phyloP scores from a whole-genome alignment of 768 basidiomycete genomes.

The Fistulinella prunicolor region DNA sequence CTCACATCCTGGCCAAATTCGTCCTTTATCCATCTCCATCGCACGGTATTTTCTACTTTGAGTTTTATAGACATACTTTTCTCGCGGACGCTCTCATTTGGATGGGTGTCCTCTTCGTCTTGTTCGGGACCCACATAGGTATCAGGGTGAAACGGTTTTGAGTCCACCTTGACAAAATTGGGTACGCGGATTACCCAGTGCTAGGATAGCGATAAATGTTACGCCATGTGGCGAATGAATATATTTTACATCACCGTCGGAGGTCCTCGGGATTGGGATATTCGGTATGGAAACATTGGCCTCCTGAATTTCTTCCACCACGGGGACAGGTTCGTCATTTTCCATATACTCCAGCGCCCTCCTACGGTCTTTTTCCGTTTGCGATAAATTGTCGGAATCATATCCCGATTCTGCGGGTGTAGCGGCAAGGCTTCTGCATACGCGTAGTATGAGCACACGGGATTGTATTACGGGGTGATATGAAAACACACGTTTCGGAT shows the following conservation, averaged over 20 bases:
- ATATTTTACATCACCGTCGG: conserved; percentile 72
- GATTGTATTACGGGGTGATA: conserved; percentile 4
- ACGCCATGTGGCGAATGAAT: background rate
- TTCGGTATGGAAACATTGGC: conserved; percentile 84
- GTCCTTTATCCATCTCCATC: conserved; percentile 93
- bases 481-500: conserved; percentile 43
- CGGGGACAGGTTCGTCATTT: conserved; percentile 61
- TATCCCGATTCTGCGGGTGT: conserved; percentile 43
- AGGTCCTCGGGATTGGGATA: conserved; percentile 73
- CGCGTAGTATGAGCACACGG: conserved; percentile 16
- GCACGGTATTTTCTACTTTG: conserved; percentile 89
- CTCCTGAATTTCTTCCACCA: conserved; percentile 55
- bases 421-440: conserved; percentile 35
- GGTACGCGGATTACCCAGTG: conserved; percentile 93
- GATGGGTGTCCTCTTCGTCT: conserved; percentile 58
- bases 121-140: conserved; percentile 83
- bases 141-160: conserved; percentile 86
- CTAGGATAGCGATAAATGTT: conserved; percentile 28
- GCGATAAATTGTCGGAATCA: conserved; percentile 67
- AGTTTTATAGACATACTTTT: conserved; percentile 83
- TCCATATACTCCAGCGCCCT: conserved; percentile 80
- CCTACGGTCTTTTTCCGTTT: conserved; percentile 53
- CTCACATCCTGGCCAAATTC: conserved; percentile 73
- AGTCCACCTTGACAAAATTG: conserved; percentile 88
- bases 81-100: conserved; percentile 62